A percentile compares a stretch with the other conserved stretches of the same genome.
These are phyloP conservation scores for Corylus americana DNA, from an alignment of 306 rosid species.

Conservation along the genomic window DNA sequence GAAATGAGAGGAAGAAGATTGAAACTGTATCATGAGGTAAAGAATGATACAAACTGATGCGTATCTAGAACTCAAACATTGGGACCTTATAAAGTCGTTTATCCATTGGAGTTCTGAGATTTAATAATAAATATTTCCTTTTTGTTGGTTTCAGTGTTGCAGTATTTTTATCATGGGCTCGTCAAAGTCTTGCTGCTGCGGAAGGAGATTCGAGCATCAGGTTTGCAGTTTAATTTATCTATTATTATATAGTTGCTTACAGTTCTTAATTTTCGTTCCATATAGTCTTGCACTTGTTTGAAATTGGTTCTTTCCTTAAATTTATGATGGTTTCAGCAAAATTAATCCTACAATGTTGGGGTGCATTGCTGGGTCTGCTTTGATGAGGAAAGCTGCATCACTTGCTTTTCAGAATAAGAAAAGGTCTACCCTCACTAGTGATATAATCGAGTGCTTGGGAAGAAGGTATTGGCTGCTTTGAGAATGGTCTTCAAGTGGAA, in stretches of 20 bases:
- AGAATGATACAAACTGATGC: neutral
- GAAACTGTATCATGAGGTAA: neutral
- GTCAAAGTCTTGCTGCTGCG: conserved; percentile 31
- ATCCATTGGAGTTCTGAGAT: neutral
- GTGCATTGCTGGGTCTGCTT: conserved; percentile 79
- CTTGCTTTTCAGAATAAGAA: conserved; percentile 74
- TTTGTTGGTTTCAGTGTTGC: conserved; percentile 62
- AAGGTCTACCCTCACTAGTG: conserved; percentile 86
- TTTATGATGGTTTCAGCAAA: conserved; percentile 37
- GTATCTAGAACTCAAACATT: neutral
- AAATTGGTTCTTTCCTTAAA: conserved; percentile 12
- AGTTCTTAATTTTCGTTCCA: neutral
- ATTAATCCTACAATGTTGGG: conserved; percentile 77
- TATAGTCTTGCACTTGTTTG: conserved; percentile 3
- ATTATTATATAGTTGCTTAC: neutral
- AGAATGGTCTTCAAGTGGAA: neutral
- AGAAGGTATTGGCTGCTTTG: conserved; percentile 53
- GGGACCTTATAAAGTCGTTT: neutral
- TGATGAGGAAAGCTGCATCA: conserved; percentile 89
- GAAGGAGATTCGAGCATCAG: conserved; percentile 44
- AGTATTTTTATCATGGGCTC: conserved; percentile 83
- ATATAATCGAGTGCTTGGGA: conserved; percentile 87
- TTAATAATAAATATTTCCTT: neutral
- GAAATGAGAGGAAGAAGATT: neutral
- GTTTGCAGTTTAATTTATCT: conserved; percentile 31